phyloP scores from a whole-genome alignment of 208 protist genomes.

The Trypanosoma theileri region DNA sequence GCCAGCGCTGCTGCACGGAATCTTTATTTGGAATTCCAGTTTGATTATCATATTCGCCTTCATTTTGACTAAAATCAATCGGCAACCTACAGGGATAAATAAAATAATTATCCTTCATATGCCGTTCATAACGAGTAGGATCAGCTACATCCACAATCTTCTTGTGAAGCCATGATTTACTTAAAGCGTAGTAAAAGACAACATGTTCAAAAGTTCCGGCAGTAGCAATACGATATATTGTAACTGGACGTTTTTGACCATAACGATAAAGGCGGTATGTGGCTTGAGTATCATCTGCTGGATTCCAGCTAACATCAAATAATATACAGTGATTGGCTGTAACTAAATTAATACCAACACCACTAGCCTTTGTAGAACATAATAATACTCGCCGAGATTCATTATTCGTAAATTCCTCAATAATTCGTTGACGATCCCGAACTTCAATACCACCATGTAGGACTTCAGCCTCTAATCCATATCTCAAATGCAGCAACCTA shows the following conservation, averaged over 20 bases:
- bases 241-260: slow-evolving; percentile 90
- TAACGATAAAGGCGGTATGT: slow-evolving; percentile 94
- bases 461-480: slow-evolving; percentile 32
- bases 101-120: slow-evolving; percentile 71
- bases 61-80: slow-evolving; percentile 26
- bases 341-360: slow-evolving; percentile 92
- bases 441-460: slow-evolving; percentile 46
- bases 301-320: slow-evolving; percentile 94
- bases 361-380: slow-evolving; percentile 91
- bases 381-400: slow-evolving; percentile 63
- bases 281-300: slow-evolving; percentile 88
- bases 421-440: slow-evolving; percentile 42
- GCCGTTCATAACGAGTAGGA: slow-evolving; percentile 71
- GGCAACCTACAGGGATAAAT: slow-evolving; percentile 66
- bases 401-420: slow-evolving; percentile 68
- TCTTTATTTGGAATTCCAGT: slow-evolving; percentile 24
- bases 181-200: slow-evolving; percentile 84
- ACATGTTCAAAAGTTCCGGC: slow-evolving; percentile 92
- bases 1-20: slow-evolving; percentile 16
- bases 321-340: slow-evolving; percentile 94
- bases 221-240: slow-evolving; percentile 92
- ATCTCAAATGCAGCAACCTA: slow-evolving; percentile 32
- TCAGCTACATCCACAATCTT: slow-evolving; percentile 81
- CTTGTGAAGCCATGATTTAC: slow-evolving; percentile 85
- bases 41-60: background rate